phyloP scores from a whole-genome alignment of 2,329 filamentous ascomycete species.

The Colletotrichum scovillei region DNA sequence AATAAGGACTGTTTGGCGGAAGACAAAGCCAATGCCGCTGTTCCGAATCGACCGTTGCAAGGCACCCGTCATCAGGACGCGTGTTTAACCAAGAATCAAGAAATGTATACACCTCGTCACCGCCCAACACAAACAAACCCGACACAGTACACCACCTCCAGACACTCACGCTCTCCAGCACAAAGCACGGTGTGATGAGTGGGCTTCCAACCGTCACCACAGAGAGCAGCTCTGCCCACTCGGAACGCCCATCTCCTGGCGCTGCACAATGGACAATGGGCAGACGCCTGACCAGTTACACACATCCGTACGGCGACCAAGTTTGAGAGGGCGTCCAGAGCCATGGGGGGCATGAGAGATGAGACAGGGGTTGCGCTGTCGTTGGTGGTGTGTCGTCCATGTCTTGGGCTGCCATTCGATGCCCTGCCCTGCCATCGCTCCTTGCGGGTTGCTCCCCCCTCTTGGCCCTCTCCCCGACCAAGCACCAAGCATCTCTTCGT shows the following conservation, averaged over 20 bases:
- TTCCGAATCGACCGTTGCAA: conserved; percentile 8
- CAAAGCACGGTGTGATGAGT: conserved; percentile 5
- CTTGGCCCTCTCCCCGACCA: conserved; percentile 1
- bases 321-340: conserved; percentile 13
- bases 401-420: conserved; percentile 36
- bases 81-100: background rate
- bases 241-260: background rate
- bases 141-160: background rate
- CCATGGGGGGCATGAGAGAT: conserved; percentile 10
- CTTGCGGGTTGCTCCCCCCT: conserved; percentile 1
- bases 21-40: conserved; percentile 14
- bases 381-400: conserved; percentile 33
- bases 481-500: conserved; percentile 3
- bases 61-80: conserved; percentile 1
- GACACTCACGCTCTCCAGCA: background rate
- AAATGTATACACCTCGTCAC: background rate
- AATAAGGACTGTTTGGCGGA: background rate
- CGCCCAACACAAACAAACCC: background rate
- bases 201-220: conserved; percentile 4
- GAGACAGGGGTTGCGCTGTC: conserved; percentile 25
- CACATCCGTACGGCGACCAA: conserved; percentile 5
- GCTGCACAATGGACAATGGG: conserved; percentile 12
- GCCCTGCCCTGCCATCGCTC: conserved; percentile 18
- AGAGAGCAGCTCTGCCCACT: background rate
- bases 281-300: conserved; percentile 6